Conservation (phyloP, 352 stramenopile species). For the Pythium sp. region DNA sequence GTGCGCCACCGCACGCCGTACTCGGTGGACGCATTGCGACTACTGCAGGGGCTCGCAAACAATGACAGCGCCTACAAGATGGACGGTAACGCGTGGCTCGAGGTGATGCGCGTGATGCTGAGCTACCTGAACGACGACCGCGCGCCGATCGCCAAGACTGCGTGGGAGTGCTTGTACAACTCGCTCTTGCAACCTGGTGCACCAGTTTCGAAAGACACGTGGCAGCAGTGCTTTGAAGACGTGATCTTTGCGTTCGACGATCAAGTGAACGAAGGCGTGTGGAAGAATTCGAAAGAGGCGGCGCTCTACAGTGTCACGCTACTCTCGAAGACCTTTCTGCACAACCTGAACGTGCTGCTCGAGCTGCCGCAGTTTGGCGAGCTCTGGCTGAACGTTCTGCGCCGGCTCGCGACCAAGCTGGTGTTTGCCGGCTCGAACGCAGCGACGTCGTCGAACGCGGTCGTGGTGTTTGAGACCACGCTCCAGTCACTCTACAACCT, state of each 20-base stretch:
- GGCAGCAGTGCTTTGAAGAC: slow-evolving; percentile 83
- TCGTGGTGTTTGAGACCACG: slow-evolving; percentile 82
- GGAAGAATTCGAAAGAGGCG: slow-evolving; percentile 56
- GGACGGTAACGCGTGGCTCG: slow-evolving; percentile 69
- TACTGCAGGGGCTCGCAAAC: slow-evolving; percentile 72
- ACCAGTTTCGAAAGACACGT: slow-evolving; percentile 67
- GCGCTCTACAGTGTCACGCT: slow-evolving; percentile 81
- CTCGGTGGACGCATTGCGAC: slow-evolving; percentile 68
- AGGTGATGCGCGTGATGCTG: slow-evolving; percentile 87
- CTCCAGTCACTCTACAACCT: slow-evolving; percentile 87
- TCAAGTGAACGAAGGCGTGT: slow-evolving; percentile 60
- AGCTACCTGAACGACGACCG: slow-evolving; percentile 81
- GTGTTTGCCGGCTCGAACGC: slow-evolving; percentile 27
- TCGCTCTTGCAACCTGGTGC: slow-evolving; percentile 73
- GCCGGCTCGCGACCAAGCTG: slow-evolving; percentile 70
- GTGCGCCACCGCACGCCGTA: slow-evolving; percentile 76
- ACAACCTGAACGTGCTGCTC: slow-evolving; percentile 75
- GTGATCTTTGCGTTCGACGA: slow-evolving; percentile 88
- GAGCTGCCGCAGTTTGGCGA: slow-evolving; percentile 61
- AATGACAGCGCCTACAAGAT: slow-evolving; percentile 75
- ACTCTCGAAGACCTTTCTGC: slow-evolving; percentile 85
- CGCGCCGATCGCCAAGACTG: slow-evolving; percentile 69
- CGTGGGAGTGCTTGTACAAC: slow-evolving; percentile 84
- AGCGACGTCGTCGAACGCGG: slow-evolving; percentile 32
- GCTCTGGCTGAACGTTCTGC: slow-evolving; percentile 77